Percentiles rank a stretch among this genome's conserved stretches.
Evolutionary conservation across 2,329 filamentous ascomycete species (phyloP).

Genomic region (Pseudovirgaria hyperparasitica): DNA sequence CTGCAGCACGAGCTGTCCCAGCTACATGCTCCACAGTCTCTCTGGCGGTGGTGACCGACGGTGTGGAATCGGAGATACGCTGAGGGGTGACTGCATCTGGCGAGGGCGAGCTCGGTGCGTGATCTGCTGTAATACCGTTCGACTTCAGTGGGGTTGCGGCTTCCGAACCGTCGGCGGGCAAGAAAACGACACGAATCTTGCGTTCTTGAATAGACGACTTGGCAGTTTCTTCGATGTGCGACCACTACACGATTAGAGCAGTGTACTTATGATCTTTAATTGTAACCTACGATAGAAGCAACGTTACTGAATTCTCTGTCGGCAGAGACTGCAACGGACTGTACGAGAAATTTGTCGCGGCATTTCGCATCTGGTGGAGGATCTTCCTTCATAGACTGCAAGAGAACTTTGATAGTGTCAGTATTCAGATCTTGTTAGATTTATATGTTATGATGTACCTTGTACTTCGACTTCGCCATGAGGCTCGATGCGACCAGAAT

Average conservation of each 20-base stretch:
- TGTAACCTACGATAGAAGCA: conserved; percentile 56
- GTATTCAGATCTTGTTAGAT: neutral
- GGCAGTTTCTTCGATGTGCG: conserved; percentile 55
- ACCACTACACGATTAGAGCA: conserved; percentile 47
- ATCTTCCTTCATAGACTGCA: conserved; percentile 97
- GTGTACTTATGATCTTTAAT: conserved; percentile 1
- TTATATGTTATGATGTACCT: conserved; percentile 42
- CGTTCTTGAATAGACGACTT: conserved; percentile 77
- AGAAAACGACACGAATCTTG: conserved; percentile 88
- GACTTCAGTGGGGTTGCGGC: conserved; percentile 18
- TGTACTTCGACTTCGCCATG: conserved; percentile 84
- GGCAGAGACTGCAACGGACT: conserved; percentile 71
- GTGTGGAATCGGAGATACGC: conserved; percentile 17
- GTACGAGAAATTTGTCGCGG: conserved; percentile 94
- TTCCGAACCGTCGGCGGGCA: conserved; percentile 45
- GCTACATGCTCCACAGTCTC: conserved; percentile 29
- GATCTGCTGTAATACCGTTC: conserved; percentile 19
- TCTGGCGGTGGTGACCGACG: conserved; percentile 24
- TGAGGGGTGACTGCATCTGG: conserved; percentile 37
- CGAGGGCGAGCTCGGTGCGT: conserved; percentile 34
- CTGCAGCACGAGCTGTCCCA: conserved; percentile 23
- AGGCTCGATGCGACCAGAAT: conserved; percentile 89
- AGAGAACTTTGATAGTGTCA: conserved; percentile 64
- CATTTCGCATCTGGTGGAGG: conserved; percentile 77
- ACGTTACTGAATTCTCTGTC: conserved; percentile 78